Evolutionary conservation across 2,329 filamentous ascomycete genomes (phyloP), one percentile per base, ranked within the genome.

Genomic region (Aspergillus piperis): DNA sequence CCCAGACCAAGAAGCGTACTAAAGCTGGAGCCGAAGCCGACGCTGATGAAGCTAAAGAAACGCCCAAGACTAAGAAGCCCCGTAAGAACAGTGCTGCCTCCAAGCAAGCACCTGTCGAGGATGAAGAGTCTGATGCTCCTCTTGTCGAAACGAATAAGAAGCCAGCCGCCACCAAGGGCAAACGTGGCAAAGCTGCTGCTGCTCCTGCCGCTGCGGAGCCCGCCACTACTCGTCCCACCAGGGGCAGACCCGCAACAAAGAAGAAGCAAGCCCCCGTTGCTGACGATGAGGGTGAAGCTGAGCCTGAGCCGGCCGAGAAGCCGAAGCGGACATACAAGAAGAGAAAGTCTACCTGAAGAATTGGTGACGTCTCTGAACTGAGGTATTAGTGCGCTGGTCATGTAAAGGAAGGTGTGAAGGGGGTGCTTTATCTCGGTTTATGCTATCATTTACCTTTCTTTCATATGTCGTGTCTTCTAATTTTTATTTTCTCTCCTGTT

Each of bases 311-410:
- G 47, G 63, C 64, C 19, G 63, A 67, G 42, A 70, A 65, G 58
- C 64, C 68, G 10, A 72, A 70, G 66, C 66, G 68, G 55, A 62
- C 62, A 58, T 65, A 66, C 61, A 67, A 62, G 44, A 25, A 38
- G 62, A 67, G 66, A 62, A 67, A 64, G 64, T 15, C 62, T 56
- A 49, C 61, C 42, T 66, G 56, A 63, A 27, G 10, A n/a, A 13
- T n/a, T 15, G 4, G 8, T 10, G 17, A 13, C 10, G 32, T 13
- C 32, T 5, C 4, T 13, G 2, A 36, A 36, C 5, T 36, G 10
- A 36, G 32, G 11, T 13, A 6, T 36, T 36, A 36, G 27, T 30
- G 27, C 8, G 32, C 32, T 36, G 11, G 11, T 15, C 32, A 36
- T 36, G 32, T 36, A 36, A 11, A 5, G 10, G 32, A 36, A 36